A percentile compares a stretch with the other conserved stretches of the same genome.
Evolutionary conservation across 1,284 basidiomycete genomes (phyloP).

Genomic region (Rhodofomes roseus): DNA sequence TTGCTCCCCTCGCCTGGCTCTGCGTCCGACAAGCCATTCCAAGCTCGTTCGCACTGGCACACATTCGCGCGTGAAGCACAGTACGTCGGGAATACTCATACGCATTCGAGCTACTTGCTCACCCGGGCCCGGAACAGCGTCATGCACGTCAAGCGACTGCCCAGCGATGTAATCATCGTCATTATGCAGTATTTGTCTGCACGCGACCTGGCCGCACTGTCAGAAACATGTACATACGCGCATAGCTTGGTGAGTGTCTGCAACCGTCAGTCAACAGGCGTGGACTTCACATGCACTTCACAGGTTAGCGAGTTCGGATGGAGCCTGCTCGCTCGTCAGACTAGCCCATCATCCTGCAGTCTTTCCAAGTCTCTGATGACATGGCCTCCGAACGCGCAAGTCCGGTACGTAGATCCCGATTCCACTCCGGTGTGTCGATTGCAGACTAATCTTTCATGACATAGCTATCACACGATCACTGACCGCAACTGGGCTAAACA

Average conservation of each 20-base stretch:
- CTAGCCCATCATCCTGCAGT: conserved; percentile 52
- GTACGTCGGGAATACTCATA: no score
- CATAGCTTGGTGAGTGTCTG: conserved; percentile 42
- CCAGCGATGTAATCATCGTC: conserved; percentile 56
- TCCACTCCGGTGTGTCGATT: background rate
- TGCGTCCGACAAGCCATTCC: no score
- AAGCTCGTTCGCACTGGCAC: no score
- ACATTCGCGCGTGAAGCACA: no score
- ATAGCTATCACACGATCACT: conserved; percentile 47
- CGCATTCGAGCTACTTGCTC: background rate
- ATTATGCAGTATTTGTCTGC: conserved; percentile 46
- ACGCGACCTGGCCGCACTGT: conserved; percentile 43
- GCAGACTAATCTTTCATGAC: background rate
- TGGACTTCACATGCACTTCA: background rate
- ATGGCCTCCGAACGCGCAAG: conserved; percentile 46
- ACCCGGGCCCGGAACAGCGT: conserved; percentile 1
- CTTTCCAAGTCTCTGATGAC: conserved; percentile 39
- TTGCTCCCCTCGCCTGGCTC: no score
- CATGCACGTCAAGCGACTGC: conserved; percentile 33
- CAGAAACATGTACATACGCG: conserved; percentile 42
- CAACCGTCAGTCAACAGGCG: background rate
- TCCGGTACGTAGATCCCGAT: conserved; percentile 23
- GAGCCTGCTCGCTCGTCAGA: conserved; percentile 43
- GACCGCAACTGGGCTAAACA: conserved; percentile 53
- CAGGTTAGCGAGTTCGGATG: conserved; percentile 65